Evolutionary conservation across 257 asterid species (phyloP), one percentile per base, ranked within the genome.

Genomic region (Solanum chilense): DNA sequence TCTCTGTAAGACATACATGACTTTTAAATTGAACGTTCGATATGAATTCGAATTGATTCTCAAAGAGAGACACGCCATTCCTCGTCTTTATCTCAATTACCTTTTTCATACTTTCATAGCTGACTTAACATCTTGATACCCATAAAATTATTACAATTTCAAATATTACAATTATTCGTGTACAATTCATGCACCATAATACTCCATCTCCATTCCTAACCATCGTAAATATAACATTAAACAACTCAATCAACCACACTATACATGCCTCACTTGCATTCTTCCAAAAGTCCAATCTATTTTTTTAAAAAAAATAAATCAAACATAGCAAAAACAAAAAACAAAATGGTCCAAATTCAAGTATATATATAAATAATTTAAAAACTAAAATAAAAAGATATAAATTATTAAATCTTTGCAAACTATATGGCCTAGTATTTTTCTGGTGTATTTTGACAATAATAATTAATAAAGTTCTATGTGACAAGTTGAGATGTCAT

Each of bases 11-110:
- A 62, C 13, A 5, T 27, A n/a, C 13, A 5, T n/a, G 16, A 62
- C 16, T 11, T 1, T n/a, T 2, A n/a, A n/a, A 31, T 11, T 1
- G 2, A n/a, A 62, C 0, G 1, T 15, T 7, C 2, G 16, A n/a
- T 5, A 62, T 0, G 4, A 62, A 62, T 62, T 6, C 0, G 2
- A 11, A 62, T 3, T 62, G 0, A 0, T 11, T n/a, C 2, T n/a
- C 31, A 62, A 10, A 62, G 31, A 62, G 12, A n/a, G 16, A 62
- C 33, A n/a, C 2, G 27, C 16, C 8, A 5, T 8, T n/a, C 33
- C 15, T 62, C 3, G 9, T n/a, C 70, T 62, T 62, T 11, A 62
- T 62, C 31, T 62, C 8, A 27, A n/a, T 12, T 9, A 11, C 33
- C 16, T n/a, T 13, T 62, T 12, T 0, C 31, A 62, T 4, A 62